Evolutionary conservation across 1,284 basidiomycete genomes (phyloP).

Genomic region (Ganoderma meredithae): DNA sequence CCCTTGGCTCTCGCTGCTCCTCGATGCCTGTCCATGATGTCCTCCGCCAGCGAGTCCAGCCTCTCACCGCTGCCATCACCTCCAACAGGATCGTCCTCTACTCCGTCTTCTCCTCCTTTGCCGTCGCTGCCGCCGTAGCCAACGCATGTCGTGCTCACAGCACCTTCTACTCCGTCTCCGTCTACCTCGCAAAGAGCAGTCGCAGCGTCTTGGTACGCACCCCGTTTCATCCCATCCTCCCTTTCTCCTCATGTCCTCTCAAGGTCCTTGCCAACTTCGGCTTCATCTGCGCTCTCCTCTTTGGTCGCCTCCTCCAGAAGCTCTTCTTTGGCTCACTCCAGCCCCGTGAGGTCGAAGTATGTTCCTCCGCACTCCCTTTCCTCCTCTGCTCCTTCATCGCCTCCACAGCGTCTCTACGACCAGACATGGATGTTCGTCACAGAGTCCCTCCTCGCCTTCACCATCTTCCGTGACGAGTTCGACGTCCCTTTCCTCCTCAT

Average conservation of each 20-base stretch:
- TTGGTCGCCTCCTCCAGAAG: constrained; percentile 82
- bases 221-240: constrained; percentile 3
- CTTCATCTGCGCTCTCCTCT: constrained; percentile 78
- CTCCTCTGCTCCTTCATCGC: constrained; percentile 5
- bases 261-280: constrained; percentile 95
- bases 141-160: constrained; percentile 86
- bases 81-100: constrained; percentile 77
- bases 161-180: constrained; percentile 95
- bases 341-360: constrained; percentile 91
- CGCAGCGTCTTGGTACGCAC: constrained; percentile 83
- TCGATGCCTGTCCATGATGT: constrained; percentile 51
- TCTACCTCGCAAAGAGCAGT: constrained; percentile 92
- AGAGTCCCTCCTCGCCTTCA: constrained; percentile 94
- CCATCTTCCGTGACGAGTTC: constrained; percentile 95
- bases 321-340: constrained; percentile 94
- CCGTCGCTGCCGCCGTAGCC: constrained; percentile 74
- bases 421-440: constrained; percentile 97
- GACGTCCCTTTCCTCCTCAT: constrained; percentile 92
- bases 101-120: constrained; percentile 69
- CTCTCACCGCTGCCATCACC: constrained; percentile 56
- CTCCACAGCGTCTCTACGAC: constrained; percentile 87
- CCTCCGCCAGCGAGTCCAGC: constrained; percentile 50
- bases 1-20: neutral
- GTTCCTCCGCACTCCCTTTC: constrained; percentile 46
- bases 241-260: constrained; percentile 16